Evolutionary conservation across 1,284 basidiomycete species (phyloP), one percentile per base, ranked within the genome.

Genomic region (Coriolopsis trogii): DNA sequence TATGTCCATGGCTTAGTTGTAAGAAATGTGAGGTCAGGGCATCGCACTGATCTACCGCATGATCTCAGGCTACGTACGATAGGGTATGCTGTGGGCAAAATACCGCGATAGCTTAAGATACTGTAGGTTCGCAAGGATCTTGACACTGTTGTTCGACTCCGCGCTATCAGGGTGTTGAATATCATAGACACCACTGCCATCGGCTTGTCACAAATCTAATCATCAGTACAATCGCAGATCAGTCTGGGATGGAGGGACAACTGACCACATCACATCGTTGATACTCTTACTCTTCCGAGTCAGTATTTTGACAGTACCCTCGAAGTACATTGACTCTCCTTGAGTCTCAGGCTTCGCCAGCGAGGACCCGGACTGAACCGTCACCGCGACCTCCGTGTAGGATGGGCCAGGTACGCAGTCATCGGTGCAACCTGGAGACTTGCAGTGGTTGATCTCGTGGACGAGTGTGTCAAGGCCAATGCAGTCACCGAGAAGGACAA

Each of bases 401-500:
- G 74, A 75, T 4, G 73, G 73, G 2, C 73, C 73, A 4, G 68
- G 64, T 46, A 74, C 70, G 51, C 73, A 74, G 33, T 70, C 66
- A 21, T 72, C 70, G 3, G 72, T 75, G 43, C 69, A 70, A 2
- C 71, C 70, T 36, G 61, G 29, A 26, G 72, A 71, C 56, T 71
- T 72, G 4, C 70, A 70, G 41, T 75, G 70, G 39, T 69, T 67
- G 46, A 73, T 56, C 47, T 73, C 71, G 50, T 75, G 72, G 10
- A 75, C 63, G 20, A 74, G 61, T 15, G 68, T 71, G 44, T 70
- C 73, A 25, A 74, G 54, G 8, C 73, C 73, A 6, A 74, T 55
- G 50, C 70, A 68, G 54, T 75, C 73, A 51, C 72, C 73, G 25
- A 75, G 62, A n/a, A 75, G 63, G 40, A 74, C 69, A 75, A 73